phyloP scores from a whole-genome alignment of 129 eudicot species.

The Flaveria bidentis region DNA sequence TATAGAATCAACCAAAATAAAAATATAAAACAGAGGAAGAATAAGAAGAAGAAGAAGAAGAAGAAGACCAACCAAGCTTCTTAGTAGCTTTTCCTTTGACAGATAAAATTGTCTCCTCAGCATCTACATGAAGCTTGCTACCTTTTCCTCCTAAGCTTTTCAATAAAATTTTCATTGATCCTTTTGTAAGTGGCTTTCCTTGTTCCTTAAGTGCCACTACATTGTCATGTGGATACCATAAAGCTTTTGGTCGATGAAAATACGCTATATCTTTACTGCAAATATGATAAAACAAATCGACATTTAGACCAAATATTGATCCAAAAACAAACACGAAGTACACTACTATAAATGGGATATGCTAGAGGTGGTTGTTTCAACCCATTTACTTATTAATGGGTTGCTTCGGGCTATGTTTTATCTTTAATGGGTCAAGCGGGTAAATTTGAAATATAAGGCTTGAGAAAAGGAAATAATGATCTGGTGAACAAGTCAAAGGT shows the following conservation, averaged over 20 bases:
- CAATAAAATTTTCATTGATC: slow-evolving; percentile 80
- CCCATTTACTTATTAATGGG: neutral
- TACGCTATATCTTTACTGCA: slow-evolving; percentile 92
- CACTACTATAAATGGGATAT: slow-evolving; percentile 6
- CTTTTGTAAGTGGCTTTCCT: slow-evolving; percentile 60
- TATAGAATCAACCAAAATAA: neutral
- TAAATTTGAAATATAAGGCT: neutral
- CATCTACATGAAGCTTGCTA: slow-evolving; percentile 88
- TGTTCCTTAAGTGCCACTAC: slow-evolving; percentile 79
- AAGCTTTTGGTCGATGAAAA: slow-evolving; percentile 94
- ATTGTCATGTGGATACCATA: slow-evolving; percentile 95
- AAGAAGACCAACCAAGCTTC: slow-evolving; percentile 63
- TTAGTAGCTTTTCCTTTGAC: slow-evolving; percentile 87
- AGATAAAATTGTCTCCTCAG: slow-evolving; percentile 78
- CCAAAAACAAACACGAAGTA: neutral
- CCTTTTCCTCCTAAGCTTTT: slow-evolving; percentile 95
- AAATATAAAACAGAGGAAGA: neutral
- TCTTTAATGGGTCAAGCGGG: neutral
- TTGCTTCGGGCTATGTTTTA: neutral
- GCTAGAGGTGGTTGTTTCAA: neutral
- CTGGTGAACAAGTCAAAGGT: neutral
- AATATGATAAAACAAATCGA: slow-evolving; percentile 17
- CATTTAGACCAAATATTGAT: slow-evolving; percentile 16
- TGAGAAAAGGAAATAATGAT: neutral
- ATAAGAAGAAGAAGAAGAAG: neutral